phyloP scores from a whole-genome alignment of 441 rosid genomes.

The Capsella rubella region DNA sequence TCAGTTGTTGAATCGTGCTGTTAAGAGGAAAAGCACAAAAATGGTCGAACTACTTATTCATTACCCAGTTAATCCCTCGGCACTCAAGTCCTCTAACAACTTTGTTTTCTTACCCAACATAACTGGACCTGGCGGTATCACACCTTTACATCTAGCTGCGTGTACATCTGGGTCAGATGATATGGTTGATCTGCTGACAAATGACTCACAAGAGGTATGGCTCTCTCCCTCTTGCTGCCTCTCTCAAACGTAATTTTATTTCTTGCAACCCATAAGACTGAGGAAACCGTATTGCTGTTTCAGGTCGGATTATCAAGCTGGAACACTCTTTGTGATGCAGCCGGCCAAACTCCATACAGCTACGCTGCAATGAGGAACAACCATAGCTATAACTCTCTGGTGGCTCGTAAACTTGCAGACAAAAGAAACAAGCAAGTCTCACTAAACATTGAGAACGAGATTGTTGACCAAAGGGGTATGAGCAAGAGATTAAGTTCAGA shows the following conservation, averaged over 20 bases:
- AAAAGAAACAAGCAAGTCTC: slow-evolving; percentile 69
- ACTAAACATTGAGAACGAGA: slow-evolving; percentile 52
- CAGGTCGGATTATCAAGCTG: slow-evolving; percentile 83
- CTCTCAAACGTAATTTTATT: too few relatives aligned
- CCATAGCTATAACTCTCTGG: slow-evolving; percentile 71
- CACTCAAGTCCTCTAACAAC: slow-evolving; percentile 6
- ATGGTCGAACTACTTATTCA: slow-evolving; percentile 71
- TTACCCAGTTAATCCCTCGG: slow-evolving; percentile 43
- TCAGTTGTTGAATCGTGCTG: slow-evolving; percentile 77
- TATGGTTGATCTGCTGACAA: slow-evolving; percentile 72
- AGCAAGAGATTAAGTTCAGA: slow-evolving; percentile 38
- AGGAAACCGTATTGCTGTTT: neutral
- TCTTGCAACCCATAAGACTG: too few relatives aligned
- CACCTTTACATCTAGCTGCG: slow-evolving; percentile 88
- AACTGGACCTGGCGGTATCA: slow-evolving; percentile 72
- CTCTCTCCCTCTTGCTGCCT: too few relatives aligned
- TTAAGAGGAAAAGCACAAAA: slow-evolving; percentile 67
- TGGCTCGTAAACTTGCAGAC: slow-evolving; percentile 68
- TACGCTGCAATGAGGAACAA: slow-evolving; percentile 76
- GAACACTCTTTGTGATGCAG: slow-evolving; percentile 64
- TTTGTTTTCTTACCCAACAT: slow-evolving; percentile 71
- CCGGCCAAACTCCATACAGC: slow-evolving; percentile 66
- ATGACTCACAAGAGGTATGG: slow-evolving; percentile 72
- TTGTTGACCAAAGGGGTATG: slow-evolving; percentile 47
- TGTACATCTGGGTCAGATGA: slow-evolving; percentile 64